Evolutionary conservation across 2,329 filamentous ascomycete species (phyloP).

Genomic region (Hypoxylon sp.): DNA sequence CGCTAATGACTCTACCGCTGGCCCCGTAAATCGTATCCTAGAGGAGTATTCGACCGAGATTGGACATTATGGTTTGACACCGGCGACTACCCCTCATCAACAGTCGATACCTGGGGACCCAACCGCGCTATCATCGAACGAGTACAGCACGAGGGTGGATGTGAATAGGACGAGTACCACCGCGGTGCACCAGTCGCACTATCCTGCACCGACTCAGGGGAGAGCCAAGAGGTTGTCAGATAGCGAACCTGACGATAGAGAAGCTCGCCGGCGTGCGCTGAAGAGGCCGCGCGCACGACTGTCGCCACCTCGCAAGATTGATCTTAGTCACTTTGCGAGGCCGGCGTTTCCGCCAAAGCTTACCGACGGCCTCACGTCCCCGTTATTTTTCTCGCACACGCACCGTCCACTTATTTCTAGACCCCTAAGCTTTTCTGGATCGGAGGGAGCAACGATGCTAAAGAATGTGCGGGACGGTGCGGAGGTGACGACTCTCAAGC

Average conservation of each 20-base stretch:
- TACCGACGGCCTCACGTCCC: slow-evolving; percentile 55
- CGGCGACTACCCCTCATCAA: slow-evolving; percentile 34
- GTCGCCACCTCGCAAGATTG: slow-evolving; percentile 55
- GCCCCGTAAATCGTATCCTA: slow-evolving; percentile 34
- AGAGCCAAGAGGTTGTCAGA: slow-evolving; percentile 39
- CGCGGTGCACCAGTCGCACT: slow-evolving; percentile 31
- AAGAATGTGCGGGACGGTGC: slow-evolving; percentile 55
- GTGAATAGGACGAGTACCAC: slow-evolving; percentile 22
- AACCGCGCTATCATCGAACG: slow-evolving; percentile 28
- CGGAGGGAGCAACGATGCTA: slow-evolving; percentile 59
- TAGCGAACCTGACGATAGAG: slow-evolving; percentile 33
- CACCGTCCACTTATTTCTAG: slow-evolving; percentile 49
- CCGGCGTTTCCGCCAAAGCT: slow-evolving; percentile 42
- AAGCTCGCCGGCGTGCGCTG: slow-evolving; percentile 37
- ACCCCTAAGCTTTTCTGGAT: slow-evolving; percentile 50
- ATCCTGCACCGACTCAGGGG: slow-evolving; percentile 23
- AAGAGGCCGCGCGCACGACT: slow-evolving; percentile 61
- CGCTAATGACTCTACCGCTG: slow-evolving; percentile 37
- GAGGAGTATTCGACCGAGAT: slow-evolving; percentile 42
- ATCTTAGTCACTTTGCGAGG: slow-evolving; percentile 50
- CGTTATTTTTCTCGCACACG: slow-evolving; percentile 62
- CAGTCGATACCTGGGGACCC: slow-evolving; percentile 33
- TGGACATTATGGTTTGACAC: slow-evolving; percentile 45
- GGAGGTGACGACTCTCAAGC: slow-evolving; percentile 63
- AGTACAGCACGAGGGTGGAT: slow-evolving; percentile 21